Conservation (phyloP, 2,329 filamentous ascomycete genomes). For the Fusarium guadeloupense region DNA sequence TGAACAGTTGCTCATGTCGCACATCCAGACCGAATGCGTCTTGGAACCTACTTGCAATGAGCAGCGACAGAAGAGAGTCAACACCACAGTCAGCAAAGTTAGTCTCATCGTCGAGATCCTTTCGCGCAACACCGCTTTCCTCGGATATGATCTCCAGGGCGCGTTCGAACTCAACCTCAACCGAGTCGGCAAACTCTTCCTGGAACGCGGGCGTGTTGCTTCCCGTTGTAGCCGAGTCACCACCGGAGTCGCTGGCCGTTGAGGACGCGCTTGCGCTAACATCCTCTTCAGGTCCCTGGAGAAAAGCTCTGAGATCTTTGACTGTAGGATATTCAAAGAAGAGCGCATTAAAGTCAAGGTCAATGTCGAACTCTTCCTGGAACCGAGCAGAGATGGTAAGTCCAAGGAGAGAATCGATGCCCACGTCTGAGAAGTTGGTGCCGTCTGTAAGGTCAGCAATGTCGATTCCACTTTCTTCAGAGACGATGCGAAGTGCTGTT, state of each 20-base stretch:
- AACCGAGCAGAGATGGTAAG: slow-evolving; percentile 66
- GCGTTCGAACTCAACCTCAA: slow-evolving; percentile 24
- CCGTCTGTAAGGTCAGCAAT: slow-evolving; percentile 61
- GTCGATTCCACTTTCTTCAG: slow-evolving; percentile 33
- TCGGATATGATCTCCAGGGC: slow-evolving; percentile 48
- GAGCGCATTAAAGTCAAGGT: slow-evolving; percentile 63
- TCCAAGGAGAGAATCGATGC: slow-evolving; percentile 70
- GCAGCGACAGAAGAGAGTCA: slow-evolving; percentile 69
- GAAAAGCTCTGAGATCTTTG: slow-evolving; percentile 58
- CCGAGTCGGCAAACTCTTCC: slow-evolving; percentile 5
- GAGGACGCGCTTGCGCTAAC: slow-evolving; percentile 21
- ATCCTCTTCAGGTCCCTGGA: slow-evolving; percentile 9
- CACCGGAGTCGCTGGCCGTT: slow-evolving; percentile 19
- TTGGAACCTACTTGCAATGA: slow-evolving; percentile 64
- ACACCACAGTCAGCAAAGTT: slow-evolving; percentile 67
- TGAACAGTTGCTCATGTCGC: slow-evolving; percentile 23
- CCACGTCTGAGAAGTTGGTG: slow-evolving; percentile 65
- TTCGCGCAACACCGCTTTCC: slow-evolving; percentile 63
- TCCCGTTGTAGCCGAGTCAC: neutral
- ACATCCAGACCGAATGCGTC: slow-evolving; percentile 46
- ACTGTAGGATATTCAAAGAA: slow-evolving; percentile 62
- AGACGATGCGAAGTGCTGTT: slow-evolving; percentile 24
- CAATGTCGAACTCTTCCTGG: slow-evolving; percentile 65
- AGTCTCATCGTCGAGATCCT: slow-evolving; percentile 66
- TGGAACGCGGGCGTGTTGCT: slow-evolving; percentile 1